Percentiles rank a stretch among this genome's conserved stretches.
Evolutionary conservation across 305 asterid genomes (phyloP).

Genomic region (Fraxinus ornus): DNA sequence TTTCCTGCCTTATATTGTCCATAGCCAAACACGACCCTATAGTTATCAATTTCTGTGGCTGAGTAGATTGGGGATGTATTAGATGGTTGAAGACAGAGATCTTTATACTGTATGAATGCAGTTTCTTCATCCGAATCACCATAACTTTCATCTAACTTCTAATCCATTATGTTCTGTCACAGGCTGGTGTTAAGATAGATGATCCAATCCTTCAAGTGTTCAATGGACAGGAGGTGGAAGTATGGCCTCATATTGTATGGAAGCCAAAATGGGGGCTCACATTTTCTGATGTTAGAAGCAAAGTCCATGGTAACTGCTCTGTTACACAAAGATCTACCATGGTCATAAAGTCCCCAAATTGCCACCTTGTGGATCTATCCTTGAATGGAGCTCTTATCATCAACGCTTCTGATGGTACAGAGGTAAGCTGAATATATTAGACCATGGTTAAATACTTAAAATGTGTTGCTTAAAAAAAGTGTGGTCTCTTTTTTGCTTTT

Average conservation of each 20-base stretch:
- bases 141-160: slow-evolving; percentile 4
- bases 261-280: slow-evolving; percentile 96
- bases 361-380: slow-evolving; percentile 64
- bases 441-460: neutral
- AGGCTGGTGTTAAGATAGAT: slow-evolving; percentile 89
- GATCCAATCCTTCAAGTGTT: slow-evolving; percentile 62
- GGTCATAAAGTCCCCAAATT: slow-evolving; percentile 60
- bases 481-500: neutral
- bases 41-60: neutral
- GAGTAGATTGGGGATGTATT: neutral
- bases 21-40: neutral
- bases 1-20: neutral
- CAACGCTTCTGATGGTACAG: slow-evolving; percentile 64
- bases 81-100: neutral
- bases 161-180: slow-evolving; percentile 23
- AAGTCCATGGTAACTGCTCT: slow-evolving; percentile 59
- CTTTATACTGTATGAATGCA: slow-evolving; percentile 1
- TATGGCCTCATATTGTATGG: slow-evolving; percentile 95
- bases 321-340: slow-evolving; percentile 75
- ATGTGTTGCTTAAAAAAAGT: neutral
- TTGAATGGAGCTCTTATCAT: slow-evolving; percentile 86
- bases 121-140: slow-evolving; percentile 7
- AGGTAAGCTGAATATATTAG: slow-evolving; percentile 43
- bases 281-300: slow-evolving; percentile 71
- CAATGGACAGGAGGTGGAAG: slow-evolving; percentile 93